Evolutionary conservation across 2,329 filamentous ascomycete species (phyloP).

Genomic region (Exophiala spinifera): DNA sequence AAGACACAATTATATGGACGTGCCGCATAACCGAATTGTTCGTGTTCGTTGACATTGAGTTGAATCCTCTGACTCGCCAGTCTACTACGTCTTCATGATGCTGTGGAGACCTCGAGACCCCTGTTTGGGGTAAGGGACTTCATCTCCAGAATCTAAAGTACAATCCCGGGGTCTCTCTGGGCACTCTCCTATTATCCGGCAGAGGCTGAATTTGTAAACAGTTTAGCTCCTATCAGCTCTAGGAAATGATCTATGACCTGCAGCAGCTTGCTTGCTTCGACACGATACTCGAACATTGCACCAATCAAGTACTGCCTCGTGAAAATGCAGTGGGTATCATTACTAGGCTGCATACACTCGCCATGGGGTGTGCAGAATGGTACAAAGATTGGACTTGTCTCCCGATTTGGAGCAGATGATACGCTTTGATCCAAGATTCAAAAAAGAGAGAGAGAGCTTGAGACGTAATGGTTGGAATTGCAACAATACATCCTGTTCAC

Average conservation of each 20-base stretch:
- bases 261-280: too few species aligned
- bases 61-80: too few species aligned
- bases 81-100: too few species aligned
- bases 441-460: background rate
- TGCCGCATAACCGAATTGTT: too few species aligned
- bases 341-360: too few species aligned
- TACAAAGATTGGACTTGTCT: background rate
- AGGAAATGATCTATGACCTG: background rate
- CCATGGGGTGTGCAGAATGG: too few species aligned
- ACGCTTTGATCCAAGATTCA: background rate
- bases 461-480: conserved; percentile 6
- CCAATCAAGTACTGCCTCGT: too few species aligned
- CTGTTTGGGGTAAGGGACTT: background rate
- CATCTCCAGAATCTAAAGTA: conserved; percentile 4
- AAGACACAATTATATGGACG: too few species aligned
- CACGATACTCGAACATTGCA: too few species aligned
- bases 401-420: background rate
- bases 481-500: conserved; percentile 2
- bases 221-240: background rate
- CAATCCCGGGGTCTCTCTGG: conserved; percentile 1
- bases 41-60: too few species aligned
- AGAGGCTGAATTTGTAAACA: conserved; percentile 7
- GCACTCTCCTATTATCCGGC: conserved; percentile 14
- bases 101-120: too few species aligned
- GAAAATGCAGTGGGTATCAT: too few species aligned